These are phyloP conservation scores for Wickerhamiella nectarea DNA, from an alignment of 805 yeast genomes.

Conservation along the genomic window DNA sequence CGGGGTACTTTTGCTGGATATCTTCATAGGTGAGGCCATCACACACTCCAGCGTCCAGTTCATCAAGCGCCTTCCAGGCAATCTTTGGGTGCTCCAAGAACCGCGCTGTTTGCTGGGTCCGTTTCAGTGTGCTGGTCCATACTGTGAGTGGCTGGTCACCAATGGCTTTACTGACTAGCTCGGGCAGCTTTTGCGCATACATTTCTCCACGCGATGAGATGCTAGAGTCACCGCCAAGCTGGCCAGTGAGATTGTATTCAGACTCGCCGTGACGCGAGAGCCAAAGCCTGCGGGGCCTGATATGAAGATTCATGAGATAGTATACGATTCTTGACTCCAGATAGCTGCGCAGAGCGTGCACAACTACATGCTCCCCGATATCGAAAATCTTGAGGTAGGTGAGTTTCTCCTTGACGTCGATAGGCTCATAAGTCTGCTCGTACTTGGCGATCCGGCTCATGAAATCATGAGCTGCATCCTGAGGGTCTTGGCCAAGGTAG, in stretches of 20 bases:
- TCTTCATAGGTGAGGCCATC: constrained; percentile 96
- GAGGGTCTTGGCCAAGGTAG: constrained; percentile 53
- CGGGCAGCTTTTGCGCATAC: constrained; percentile 72
- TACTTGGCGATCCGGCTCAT: constrained; percentile 59
- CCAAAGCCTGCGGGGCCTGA: constrained; percentile 86
- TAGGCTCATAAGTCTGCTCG: constrained; percentile 62
- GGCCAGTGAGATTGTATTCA: constrained; percentile 79
- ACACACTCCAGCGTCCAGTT: constrained; percentile 93
- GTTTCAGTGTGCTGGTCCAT: constrained; percentile 84
- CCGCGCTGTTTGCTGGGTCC: constrained; percentile 89
- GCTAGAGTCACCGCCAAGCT: constrained; percentile 89
- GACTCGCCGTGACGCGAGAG: constrained; percentile 94
- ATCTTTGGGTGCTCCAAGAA: constrained; percentile 66
- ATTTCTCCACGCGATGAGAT: constrained; percentile 71
- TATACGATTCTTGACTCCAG: constrained; percentile 86
- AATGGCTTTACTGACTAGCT: constrained; percentile 50
- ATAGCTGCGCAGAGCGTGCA: constrained; percentile 77
- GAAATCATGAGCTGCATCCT: constrained; percentile 59
- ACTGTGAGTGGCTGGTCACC: constrained; percentile 53
- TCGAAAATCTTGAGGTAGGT: constrained; percentile 82
- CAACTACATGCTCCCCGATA: constrained; percentile 74
- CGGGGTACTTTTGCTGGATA: constrained; percentile 72
- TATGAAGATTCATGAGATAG: constrained; percentile 89
- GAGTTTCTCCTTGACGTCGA: constrained; percentile 37
- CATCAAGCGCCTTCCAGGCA: constrained; percentile 95